Percentiles rank a stretch among this genome's conserved stretches.
Conservation (phyloP, 129 eudicot species). For the Helianthus annuus region HanXRQr2.0-SUNRISE NC_035447.2:106881733-106882232, state of each 20-base stretch:
- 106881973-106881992: slow-evolving; percentile 80
- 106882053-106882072: slow-evolving; percentile 99
- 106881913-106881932: slow-evolving; percentile 91
- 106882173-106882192: slow-evolving; percentile 40
- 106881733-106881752: slow-evolving; percentile 44
- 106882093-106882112: slow-evolving; percentile 92
- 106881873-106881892: slow-evolving; percentile 84
- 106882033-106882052: slow-evolving; percentile 87
- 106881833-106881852: slow-evolving; percentile 47
- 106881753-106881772: slow-evolving; percentile 57
- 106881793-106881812: slow-evolving; percentile 17
- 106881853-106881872: slow-evolving; percentile 86
- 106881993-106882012: slow-evolving; percentile 99
- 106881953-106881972: slow-evolving; percentile 95
- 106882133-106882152: slow-evolving; percentile 34
- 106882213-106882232: slow-evolving; percentile 92
- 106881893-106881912: slow-evolving; percentile 97
- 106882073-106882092: slow-evolving; percentile 81
- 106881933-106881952: slow-evolving; percentile 95
- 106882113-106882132: too few species aligned
- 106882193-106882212: slow-evolving; percentile 80
- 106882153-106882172: slow-evolving; percentile 48
- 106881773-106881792: slow-evolving; percentile 38
- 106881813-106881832: slow-evolving; percentile 26
- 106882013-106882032: slow-evolving; percentile 88